Conservation (phyloP, 805 yeast species). For the Starmerella apis region DNA sequence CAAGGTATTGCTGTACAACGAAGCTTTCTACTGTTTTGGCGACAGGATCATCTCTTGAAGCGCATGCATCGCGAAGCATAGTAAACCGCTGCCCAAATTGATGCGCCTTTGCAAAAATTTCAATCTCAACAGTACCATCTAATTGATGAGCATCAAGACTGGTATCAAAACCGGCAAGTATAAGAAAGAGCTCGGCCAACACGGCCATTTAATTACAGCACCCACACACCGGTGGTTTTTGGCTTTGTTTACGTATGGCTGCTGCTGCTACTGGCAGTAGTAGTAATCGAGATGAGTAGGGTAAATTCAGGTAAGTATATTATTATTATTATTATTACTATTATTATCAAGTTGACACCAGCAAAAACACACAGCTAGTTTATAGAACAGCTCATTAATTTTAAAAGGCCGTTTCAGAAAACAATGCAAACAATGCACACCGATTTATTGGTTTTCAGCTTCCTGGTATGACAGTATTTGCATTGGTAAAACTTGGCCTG, state of each 20-base stretch:
- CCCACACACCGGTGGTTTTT: background rate
- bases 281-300: background rate
- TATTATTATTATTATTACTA: no score
- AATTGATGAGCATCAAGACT: background rate
- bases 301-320: no score
- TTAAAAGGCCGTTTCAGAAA: no score
- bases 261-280: background rate
- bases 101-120: constrained; percentile 6
- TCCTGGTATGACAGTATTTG: no score
- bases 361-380: no score
- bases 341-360: no score
- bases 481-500: no score
- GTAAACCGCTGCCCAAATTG: constrained; percentile 11
- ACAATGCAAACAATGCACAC: no score
- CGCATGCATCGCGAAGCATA: constrained; percentile 2
- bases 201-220: constrained; percentile 6
- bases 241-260: no score
- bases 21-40: constrained; percentile 7
- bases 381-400: no score
- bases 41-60: background rate
- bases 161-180: constrained; percentile 15
- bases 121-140: constrained; percentile 15
- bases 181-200: constrained; percentile 14
- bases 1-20: constrained; percentile 6
- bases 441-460: no score